Evolutionary conservation across 176 grass and related monocot genomes (phyloP), one percentile per base, ranked within the genome.

Genomic region (Musa itinerans): DNA sequence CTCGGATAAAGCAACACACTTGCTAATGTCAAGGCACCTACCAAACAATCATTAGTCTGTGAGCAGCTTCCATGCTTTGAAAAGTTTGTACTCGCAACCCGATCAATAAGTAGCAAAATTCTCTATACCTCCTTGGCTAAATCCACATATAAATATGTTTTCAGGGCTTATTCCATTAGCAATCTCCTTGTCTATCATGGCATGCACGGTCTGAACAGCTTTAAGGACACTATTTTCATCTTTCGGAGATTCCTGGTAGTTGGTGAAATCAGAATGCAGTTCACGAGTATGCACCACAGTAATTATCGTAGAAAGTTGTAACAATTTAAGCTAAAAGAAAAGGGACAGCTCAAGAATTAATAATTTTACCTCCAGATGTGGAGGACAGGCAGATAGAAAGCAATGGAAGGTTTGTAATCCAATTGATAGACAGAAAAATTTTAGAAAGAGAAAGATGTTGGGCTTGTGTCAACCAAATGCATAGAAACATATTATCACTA

Each of bases 111-210:
- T 72, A 25, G 27, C 12, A 65, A 79, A 52, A 24, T 50, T 23
- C 17, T 13, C 78, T 23, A 65, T 69, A 91, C 90, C 88, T 82
- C 95, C 84, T 81, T 93, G 95, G 26, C 86, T 93, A 81, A 98
- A 98, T 52, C 95, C 95, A 81, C 88, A 93, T 13, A 98, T 72
- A 80, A 91, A 93, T 82, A 93, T 83, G 74, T 91, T 93, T 76
- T 89, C 82, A 50, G 90, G 90, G 81, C 78, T 87, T 66, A 91
- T 82, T 50, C 90, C 90, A 54, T 62, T 81, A 2, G 84, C 80
- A 17, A 93, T 75, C 74, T 93, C 88, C 63, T 76, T 91, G 74
- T 98, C 86, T 80, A 98, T 98, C 86, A 91, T 93, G 10, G 88
- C 80, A 77, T 93, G 95, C 56, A 98, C 90, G 54, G 89, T 91